Base-by-base conservation (phyloP, 2,329 filamentous ascomycete genomes). In the Exophiala oligosperma region DNA sequence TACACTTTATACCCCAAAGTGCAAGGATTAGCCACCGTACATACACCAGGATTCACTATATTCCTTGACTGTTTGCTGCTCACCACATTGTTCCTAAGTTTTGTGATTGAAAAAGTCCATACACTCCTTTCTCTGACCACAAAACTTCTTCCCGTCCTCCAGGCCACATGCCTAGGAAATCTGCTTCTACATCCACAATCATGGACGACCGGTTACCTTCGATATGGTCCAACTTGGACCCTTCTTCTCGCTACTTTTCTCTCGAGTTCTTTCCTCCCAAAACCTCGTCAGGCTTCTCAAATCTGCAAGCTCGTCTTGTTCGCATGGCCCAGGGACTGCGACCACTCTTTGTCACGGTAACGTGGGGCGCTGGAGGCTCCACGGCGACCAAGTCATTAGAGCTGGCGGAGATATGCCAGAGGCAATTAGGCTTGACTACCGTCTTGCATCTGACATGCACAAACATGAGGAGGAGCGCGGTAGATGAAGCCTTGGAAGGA, bases 191-290 rank as follows among this genome's bases (percentile, higher is more conserved):
- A 7, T 7, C 26, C 35, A 6, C 48, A 47, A 43, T 44, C 47
- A 65, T 65, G 62, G 56, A 67, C 56, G 64, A 66, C 49, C 59
- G 63, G 35, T 52, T 67, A 26, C 63, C 65, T n/a, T 63, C 64
- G 4, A 60, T 67, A 4, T 40, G 66, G 17, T 56, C 65, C 46
- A 38, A 91, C 61, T 79, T 99, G 78, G 90, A 91, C 74, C 84
- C 88, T 64, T 85, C 90, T 74, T 84, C 85, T 65, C 86, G 84
- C 72, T 97, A 94, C 80, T 96, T 96, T 77, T 97, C 94, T 49
- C 88, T 97, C 76, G 94, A 99, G 78, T 99, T 99, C 85, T 99
- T 99, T 79, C 94, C 94, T 66, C 94, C 94, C 63, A 99, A 97
- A 80, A 99, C 94, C 48, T 83, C 88, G 61, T 96, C 96, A 87